Evolutionary conservation across 2,329 filamentous ascomycete species (phyloP).

Genomic region (Ceratocystis papillata): DNA sequence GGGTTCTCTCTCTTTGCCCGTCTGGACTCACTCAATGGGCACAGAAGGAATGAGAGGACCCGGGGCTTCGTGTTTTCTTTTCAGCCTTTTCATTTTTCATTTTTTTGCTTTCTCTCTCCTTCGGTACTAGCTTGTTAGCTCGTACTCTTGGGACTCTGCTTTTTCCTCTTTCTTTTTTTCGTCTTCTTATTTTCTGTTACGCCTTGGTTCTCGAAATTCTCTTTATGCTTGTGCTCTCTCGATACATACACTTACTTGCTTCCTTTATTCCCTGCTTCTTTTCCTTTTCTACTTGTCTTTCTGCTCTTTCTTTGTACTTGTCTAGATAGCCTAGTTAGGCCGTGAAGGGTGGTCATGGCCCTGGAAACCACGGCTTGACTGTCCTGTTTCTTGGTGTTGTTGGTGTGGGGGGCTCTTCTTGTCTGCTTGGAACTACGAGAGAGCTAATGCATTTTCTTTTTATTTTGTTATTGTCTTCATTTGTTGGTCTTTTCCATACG

Average conservation of each 20-base stretch:
- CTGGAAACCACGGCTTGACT: not conserved
- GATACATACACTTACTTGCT: not conserved
- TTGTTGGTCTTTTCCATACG: not conserved
- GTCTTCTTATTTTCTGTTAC: not conserved
- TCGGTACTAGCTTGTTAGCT: not conserved
- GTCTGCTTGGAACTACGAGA: no score
- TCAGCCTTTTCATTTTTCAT: not conserved
- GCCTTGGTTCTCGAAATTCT: conserved; percentile 12
- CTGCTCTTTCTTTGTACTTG: not conserved
- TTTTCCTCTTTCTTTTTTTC: not conserved
- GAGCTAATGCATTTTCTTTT: not conserved
- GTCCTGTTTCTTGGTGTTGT: not conserved
- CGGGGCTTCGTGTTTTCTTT: not conserved
- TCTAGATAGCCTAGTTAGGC: not conserved
- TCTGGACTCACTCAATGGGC: not conserved
- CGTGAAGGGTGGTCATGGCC: not conserved
- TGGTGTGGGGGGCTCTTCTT: no score
- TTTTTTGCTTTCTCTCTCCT: not conserved
- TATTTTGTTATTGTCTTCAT: not conserved
- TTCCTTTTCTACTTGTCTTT: no score
- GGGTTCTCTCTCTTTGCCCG: not conserved
- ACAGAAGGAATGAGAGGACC: not conserved
- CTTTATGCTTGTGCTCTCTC: not conserved
- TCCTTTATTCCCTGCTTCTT: not conserved
- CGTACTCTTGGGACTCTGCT: not conserved